Evolutionary conservation across 345 rosid species (phyloP).

Genomic region (Populus pruinosa): DNA sequence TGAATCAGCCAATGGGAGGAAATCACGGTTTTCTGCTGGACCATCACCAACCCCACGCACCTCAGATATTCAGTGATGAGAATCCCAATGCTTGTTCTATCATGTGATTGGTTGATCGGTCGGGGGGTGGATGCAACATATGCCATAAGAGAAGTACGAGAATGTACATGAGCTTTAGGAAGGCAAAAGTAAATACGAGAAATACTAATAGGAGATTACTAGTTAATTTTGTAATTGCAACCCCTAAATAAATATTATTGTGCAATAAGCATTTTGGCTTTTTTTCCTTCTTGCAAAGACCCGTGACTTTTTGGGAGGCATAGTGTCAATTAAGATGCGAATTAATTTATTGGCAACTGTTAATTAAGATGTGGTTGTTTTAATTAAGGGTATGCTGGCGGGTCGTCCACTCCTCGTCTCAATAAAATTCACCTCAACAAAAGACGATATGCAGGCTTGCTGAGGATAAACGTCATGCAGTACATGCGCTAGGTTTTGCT

Average conservation of each 20-base stretch:
- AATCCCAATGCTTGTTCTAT: constrained; percentile 80
- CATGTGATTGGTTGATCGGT: constrained; percentile 41
- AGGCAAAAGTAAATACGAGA: constrained; percentile 26
- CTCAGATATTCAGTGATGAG: constrained; percentile 90
- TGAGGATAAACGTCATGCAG: background rate
- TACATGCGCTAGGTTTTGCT: background rate
- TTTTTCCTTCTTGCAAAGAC: too few relatives aligned
- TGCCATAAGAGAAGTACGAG: background rate
- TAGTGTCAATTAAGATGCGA: too few relatives aligned
- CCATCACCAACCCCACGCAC: constrained; percentile 31
- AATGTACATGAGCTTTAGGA: constrained; percentile 14
- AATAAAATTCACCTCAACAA: background rate
- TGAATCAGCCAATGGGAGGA: background rate
- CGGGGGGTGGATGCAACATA: background rate
- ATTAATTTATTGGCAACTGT: too few relatives aligned
- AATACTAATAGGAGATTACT: background rate
- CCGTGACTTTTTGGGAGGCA: too few relatives aligned
- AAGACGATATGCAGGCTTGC: background rate
- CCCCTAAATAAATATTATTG: too few relatives aligned
- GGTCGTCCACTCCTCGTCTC: background rate
- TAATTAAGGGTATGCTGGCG: background rate
- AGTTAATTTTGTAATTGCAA: constrained; percentile 19
- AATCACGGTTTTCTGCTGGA: constrained; percentile 20
- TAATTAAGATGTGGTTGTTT: background rate
- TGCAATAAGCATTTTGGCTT: too few relatives aligned